These are phyloP conservation scores for Scutellaria galericulata DNA, from an alignment of 257 asterid genomes.

Conservation along the genomic window DNA sequence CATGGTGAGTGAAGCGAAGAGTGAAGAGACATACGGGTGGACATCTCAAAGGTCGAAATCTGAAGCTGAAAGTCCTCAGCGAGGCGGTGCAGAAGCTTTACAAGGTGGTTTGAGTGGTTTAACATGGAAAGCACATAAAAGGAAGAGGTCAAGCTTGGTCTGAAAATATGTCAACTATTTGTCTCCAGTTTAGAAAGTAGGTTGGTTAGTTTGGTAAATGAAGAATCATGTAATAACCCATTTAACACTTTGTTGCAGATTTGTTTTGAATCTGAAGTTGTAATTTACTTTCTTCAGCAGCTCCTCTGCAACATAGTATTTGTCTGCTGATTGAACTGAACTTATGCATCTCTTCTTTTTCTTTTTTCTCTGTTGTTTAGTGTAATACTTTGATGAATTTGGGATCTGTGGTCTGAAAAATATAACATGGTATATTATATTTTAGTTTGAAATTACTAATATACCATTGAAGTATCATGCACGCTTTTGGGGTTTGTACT, in stretches of 20 bases:
- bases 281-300: conserved; percentile 28
- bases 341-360: neutral
- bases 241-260: conserved; percentile 32
- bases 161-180: conserved; percentile 30
- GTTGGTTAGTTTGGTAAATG: conserved; percentile 27
- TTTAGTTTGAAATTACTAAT: too few relatives aligned
- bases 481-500: too few relatives aligned
- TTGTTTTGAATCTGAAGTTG: conserved; percentile 26
- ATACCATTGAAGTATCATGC: too few relatives aligned
- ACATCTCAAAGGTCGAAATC: conserved; percentile 47
- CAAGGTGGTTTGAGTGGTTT: conserved; percentile 56
- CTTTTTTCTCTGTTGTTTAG: neutral
- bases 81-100: conserved; percentile 41
- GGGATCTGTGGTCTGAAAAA: too few relatives aligned
- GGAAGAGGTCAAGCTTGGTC: conserved; percentile 79
- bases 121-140: conserved; percentile 80
- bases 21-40: conserved; percentile 54
- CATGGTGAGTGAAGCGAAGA: conserved; percentile 55
- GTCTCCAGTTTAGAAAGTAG: conserved; percentile 30
- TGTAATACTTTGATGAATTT: too few relatives aligned
- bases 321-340: conserved; percentile 22
- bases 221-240: conserved; percentile 3
- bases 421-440: too few relatives aligned
- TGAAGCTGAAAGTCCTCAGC: conserved; percentile 58
- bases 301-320: conserved; percentile 21